Evolutionary conservation across 2,329 filamentous ascomycete genomes (phyloP), one percentile per base, ranked within the genome.

Genomic region (Calonectria pseudoturangicola): DNA sequence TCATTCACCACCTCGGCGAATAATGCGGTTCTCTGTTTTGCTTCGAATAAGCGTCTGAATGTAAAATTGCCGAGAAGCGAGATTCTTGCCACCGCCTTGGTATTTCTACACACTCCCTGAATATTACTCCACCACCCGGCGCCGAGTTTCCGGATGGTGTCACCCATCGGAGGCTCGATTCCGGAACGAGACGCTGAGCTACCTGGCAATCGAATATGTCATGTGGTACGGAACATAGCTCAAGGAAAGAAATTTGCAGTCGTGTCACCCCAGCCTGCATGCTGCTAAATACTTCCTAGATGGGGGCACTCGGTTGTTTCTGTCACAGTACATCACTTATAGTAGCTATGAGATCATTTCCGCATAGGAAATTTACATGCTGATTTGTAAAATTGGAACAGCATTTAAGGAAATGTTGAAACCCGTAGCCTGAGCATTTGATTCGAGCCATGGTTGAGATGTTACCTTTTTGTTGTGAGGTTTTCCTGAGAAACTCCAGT

Each of bases 71-170:
- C 41, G 54, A 13, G n/a, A 13, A 39, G 56, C 36, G 16, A 62
- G 36, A 21, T 62, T 16, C 9, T n/a, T 33, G 30, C 30, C 30
- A 33, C 30, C 30, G n/a, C n/a, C 39, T 62, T 43, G 21, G 13
- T 18, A 45, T 9, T 15, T 45, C 28, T 10, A 27, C 36, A 28
- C 39, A n/a, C 16, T 62, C 56, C n/a, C 56, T 36, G 27, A 62
- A 62, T 45, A 62, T 45, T 6, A 43, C 56, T n/a, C 56, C 56
- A 25, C 56, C 56, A 41, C 30, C 36, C 16, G 56, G 36, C 36
- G 36, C 36, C 12, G 43, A 36, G 8, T 30, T 45, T 4, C 56
- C 56, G 56, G 56, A 36, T 7, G 56, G 56, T 62, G 21, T 62
- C 25, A 45, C 21, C 21, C 39, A n/a, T 3, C 39, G 36, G 56